Evolutionary conservation across 2,329 filamentous ascomycete genomes (phyloP), one percentile per base, ranked within the genome.

Genomic region (Exophiala sp.): DNA sequence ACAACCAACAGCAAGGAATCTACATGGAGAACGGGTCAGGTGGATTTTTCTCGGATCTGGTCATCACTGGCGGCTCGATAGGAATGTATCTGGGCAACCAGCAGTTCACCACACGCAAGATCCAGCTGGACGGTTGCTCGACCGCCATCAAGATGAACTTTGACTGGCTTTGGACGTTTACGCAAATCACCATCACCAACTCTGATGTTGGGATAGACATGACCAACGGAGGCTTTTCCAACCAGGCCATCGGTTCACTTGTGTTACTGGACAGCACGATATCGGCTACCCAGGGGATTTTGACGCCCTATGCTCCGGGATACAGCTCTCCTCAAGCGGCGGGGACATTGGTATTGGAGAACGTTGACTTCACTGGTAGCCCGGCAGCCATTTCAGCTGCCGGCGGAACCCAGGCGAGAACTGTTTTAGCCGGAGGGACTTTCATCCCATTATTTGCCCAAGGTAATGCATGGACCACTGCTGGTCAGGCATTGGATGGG

Each of bases 401-500:
- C 11, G 64, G 63, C 19, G 66, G 64, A 3, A 71, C 53, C 11
- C 50, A 53, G 38, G 50, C 55, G 23, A 44, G 75, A 37, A 64
- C 64, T 1, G 65, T 68, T 8, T 63, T 74, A 8, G 58, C 63
- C 18, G 70, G 70, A 8, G 66, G 68, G 11, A 58, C 76, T 48
- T 77, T 78, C 61, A 74, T 93, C 53, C 66, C 70, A 2, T 80
- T 80, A 1, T 95, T 83, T 76, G 74, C 79, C 24, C 86, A 93
- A 66, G 88, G 88, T 46, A 81, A 81, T 48, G 73, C 79, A 43
- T 88, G 89, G 67, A 72, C 62, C 8, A 56, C 56, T 2, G 56
- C 58, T 24, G 58, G 56, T 6, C 46, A 50, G 30, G 48, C 37
- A 43, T 48, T 48, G 49, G 55, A 40, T 23, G 46, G 58, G 43